phyloP scores from a whole-genome alignment of 768 basidiomycete species.

The Lactarius trivialis region DNA sequence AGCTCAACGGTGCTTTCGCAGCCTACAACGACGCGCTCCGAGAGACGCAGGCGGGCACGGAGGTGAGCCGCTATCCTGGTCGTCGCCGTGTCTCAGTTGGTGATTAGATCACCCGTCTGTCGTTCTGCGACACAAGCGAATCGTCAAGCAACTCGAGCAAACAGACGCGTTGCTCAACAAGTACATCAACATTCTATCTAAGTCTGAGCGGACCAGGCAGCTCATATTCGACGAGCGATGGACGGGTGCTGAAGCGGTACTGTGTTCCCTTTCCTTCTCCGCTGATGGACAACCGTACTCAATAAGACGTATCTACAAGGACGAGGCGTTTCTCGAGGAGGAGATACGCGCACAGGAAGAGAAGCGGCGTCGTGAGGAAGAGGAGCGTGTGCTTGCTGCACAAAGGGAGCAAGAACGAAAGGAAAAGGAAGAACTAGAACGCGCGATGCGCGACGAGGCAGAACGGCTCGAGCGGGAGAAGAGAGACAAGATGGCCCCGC shows the following conservation, averaged over 20 bases:
- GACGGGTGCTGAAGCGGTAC: constrained; percentile 66
- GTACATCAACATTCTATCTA: constrained; percentile 62
- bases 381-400: constrained; percentile 28
- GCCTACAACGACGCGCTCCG: constrained; percentile 61
- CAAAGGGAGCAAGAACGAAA: constrained; percentile 41
- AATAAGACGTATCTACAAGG: constrained; percentile 35
- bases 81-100: neutral
- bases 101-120: neutral
- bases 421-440: constrained; percentile 46
- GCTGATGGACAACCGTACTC: neutral
- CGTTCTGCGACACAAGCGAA: constrained; percentile 34
- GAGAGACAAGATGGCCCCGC: constrained; percentile 30
- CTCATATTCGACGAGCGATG: constrained; percentile 73
- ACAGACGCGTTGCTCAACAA: constrained; percentile 70
- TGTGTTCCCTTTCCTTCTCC: constrained; percentile 19
- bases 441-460: constrained; percentile 36
- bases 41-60: constrained; percentile 59
- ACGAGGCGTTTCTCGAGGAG: constrained; percentile 47
- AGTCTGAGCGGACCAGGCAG: constrained; percentile 60
- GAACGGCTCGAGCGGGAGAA: constrained; percentile 42
- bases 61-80: constrained; percentile 39
- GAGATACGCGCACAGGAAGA: constrained; percentile 35
- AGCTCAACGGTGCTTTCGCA: constrained; percentile 65
- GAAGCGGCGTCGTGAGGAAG: constrained; percentile 36
- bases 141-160: constrained; percentile 59